Evolutionary conservation across 1,284 basidiomycete genomes (phyloP).

Genomic region (Tremellales sp.): DNA sequence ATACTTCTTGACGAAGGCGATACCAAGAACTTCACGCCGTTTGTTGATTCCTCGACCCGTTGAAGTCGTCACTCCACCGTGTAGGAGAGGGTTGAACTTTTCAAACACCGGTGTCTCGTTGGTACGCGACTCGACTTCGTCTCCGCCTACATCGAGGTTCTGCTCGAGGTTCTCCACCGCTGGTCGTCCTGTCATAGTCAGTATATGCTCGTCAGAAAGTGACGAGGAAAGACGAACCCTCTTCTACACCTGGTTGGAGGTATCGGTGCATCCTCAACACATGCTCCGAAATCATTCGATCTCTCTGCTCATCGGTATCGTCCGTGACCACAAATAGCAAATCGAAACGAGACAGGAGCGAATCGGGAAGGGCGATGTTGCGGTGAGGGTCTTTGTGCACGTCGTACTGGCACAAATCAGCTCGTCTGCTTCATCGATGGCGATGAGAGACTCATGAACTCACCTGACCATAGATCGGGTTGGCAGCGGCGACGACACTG

Average conservation of each 20-base stretch:
- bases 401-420: conserved; percentile 96
- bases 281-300: conserved; percentile 94
- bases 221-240: conserved; percentile 56
- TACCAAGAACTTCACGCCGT: conserved; percentile 81
- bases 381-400: conserved; percentile 99
- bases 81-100: conserved; percentile 93
- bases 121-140: conserved; percentile 54
- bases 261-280: conserved; percentile 97
- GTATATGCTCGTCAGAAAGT: no score
- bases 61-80: conserved; percentile 69
- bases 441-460: conserved; percentile 22
- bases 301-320: conserved; percentile 91
- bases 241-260: conserved; percentile 91
- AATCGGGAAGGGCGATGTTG: conserved; percentile 98
- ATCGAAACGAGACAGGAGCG: conserved; percentile 97
- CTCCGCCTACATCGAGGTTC: conserved; percentile 73
- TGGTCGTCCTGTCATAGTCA: conserved; percentile 55
- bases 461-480: conserved; percentile 97
- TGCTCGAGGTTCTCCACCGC: conserved; percentile 83
- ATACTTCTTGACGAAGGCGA: conserved; percentile 96
- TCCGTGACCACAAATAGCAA: conserved; percentile 97
- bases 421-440: background rate
- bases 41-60: conserved; percentile 57
- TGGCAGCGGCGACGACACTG: conserved; percentile 96
- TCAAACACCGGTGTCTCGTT: conserved; percentile 80